These are phyloP conservation scores for Fomitiporia mediterranea DNA, from an alignment of 1,284 basidiomycete species.

Conservation along the genomic window DNA sequence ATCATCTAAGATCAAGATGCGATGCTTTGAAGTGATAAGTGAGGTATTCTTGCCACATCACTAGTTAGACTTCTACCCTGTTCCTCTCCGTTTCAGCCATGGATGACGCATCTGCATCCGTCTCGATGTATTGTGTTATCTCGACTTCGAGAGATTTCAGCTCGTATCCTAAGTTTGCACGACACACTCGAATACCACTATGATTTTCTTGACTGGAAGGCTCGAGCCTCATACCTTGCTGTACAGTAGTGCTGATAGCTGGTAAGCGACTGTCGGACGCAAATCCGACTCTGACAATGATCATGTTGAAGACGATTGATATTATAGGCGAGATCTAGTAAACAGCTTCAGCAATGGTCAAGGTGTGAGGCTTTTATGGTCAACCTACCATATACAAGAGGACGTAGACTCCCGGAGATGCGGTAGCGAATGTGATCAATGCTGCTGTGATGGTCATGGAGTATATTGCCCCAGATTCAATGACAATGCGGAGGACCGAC, in stretches of 20 bases:
- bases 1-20: too few relatives aligned
- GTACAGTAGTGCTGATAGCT: not conserved
- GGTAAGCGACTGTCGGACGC: not conserved
- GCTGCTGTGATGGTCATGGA: slow-evolving; percentile 30
- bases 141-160: not conserved
- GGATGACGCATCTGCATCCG: not conserved
- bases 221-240: not conserved
- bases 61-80: too few relatives aligned
- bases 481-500: slow-evolving; percentile 32
- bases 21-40: too few relatives aligned
- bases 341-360: not conserved
- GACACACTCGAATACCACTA: not conserved
- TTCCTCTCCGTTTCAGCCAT: not conserved
- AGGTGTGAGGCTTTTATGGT: too few relatives aligned
- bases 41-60: too few relatives aligned
- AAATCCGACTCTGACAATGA: not conserved
- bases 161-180: not conserved
- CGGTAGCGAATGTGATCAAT: slow-evolving; percentile 33
- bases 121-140: not conserved
- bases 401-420: slow-evolving; percentile 36
- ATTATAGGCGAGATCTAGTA: not conserved
- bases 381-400: slow-evolving; percentile 33
- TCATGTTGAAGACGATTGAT: slow-evolving; percentile 1
- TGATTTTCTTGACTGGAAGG: too few relatives aligned
- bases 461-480: slow-evolving; percentile 41